Conservation (phyloP, 352 stramenopile genomes). For the Globisporangium cystogenes region DNA sequence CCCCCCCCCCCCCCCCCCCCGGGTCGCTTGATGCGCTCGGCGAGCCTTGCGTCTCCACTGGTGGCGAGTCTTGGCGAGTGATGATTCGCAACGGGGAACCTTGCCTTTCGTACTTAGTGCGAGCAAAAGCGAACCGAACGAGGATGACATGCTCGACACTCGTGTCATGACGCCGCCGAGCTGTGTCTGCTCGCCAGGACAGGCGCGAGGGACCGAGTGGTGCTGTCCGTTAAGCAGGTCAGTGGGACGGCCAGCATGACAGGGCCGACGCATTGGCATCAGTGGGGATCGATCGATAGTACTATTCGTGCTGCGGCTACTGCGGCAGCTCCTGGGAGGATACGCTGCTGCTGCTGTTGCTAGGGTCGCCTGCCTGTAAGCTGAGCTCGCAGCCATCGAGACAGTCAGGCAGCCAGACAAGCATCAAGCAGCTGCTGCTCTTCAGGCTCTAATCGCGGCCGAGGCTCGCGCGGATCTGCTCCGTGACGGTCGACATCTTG, state of each 20-base stretch:
- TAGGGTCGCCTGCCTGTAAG: background rate
- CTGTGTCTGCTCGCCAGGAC: background rate
- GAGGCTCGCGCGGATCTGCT: constrained; percentile 75
- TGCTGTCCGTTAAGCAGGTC: background rate
- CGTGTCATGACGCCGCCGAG: background rate
- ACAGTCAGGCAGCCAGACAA: background rate
- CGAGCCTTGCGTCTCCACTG: background rate
- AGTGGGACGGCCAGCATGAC: background rate
- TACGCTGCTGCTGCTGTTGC: no score
- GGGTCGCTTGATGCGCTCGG: background rate
- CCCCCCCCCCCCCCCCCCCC: no score
- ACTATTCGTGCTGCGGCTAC: background rate
- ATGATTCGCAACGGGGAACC: background rate
- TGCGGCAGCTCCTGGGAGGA: no score
- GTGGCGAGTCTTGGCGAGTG: background rate
- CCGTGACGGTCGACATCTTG: constrained; percentile 76
- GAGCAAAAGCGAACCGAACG: no score
- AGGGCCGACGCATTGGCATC: background rate
- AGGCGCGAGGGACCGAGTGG: background rate
- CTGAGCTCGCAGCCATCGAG: background rate
- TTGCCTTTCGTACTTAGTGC: background rate
- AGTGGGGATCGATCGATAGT: background rate
- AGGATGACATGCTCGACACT: background rate
- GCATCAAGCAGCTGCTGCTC: background rate
- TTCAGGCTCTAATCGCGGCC: constrained; percentile 51